A percentile compares a stretch with the other conserved stretches of the same genome.
Conservation (phyloP, 1,284 basidiomycete species). For the Lignosus rhinocerotis region DNA sequence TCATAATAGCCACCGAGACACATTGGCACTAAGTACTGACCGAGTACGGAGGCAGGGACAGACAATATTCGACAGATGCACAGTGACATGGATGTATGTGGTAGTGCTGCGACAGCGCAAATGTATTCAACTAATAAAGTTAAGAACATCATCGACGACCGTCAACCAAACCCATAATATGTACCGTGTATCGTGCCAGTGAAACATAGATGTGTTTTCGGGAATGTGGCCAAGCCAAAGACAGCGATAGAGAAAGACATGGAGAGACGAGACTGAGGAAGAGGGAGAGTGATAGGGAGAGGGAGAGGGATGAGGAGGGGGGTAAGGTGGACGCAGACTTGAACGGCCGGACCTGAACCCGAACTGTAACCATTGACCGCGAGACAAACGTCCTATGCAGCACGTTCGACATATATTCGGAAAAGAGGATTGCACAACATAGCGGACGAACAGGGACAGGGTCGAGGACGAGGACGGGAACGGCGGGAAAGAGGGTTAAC, state of each 20-base stretch:
- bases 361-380: not conserved
- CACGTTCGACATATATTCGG: constrained; percentile 21
- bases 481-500: not conserved
- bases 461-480: not conserved
- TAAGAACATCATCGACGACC: not conserved
- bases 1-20: no score
- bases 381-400: constrained; percentile 1
- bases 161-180: not conserved
- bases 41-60: no score
- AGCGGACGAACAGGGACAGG: not conserved
- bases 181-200: not conserved
- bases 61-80: no score
- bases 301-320: no score
- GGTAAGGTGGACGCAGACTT: no score
- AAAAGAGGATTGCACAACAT: constrained; percentile 13
- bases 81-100: no score
- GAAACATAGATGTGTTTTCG: not conserved
- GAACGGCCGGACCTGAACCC: no score
- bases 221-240: not conserved
- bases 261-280: no score
- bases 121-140: constrained; percentile 1
- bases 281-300: no score
- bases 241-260: no score
- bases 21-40: no score
- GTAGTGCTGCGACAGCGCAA: no score